A percentile compares a stretch with the other conserved stretches of the same genome.
These are phyloP conservation scores for Rhodamnia argentea DNA, from an alignment of 345 rosid species.

Conservation along the genomic window DNA sequence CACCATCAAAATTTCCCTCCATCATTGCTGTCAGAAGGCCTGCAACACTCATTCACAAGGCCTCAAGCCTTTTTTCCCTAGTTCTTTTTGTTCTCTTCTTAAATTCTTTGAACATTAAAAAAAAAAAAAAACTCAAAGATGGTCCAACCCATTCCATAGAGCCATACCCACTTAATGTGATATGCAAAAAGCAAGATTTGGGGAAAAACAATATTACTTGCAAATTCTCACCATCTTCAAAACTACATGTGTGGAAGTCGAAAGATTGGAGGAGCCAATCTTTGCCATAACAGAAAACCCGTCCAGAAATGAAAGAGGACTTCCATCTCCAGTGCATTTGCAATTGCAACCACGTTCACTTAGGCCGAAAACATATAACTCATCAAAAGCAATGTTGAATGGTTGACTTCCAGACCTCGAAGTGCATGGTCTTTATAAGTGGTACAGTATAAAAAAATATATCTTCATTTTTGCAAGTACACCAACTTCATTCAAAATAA, in stretches of 20 bases:
- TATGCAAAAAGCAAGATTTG: not conserved
- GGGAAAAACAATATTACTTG: not conserved
- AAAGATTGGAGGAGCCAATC: not conserved
- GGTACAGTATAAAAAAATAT: not conserved
- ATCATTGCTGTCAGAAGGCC: not conserved
- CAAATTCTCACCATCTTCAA: not conserved
- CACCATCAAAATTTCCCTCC: not conserved
- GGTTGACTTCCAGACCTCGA: not conserved
- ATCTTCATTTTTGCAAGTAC: not conserved
- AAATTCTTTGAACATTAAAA: not conserved
- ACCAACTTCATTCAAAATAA: not conserved
- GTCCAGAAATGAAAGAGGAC: not conserved
- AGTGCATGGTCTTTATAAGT: not conserved
- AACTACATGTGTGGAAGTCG: not conserved
- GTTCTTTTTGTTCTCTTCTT: not conserved
- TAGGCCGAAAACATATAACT: not conserved
- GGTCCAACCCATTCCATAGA: not conserved
- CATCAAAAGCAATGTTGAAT: not conserved
- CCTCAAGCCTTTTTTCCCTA: not conserved
- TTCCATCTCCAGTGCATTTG: not conserved
- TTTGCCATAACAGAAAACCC: not conserved
- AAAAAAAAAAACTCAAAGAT: not conserved
- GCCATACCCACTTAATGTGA: not conserved
- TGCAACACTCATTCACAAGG: not conserved
- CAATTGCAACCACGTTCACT: not conserved